Percentiles rank a stretch among this genome's conserved stretches.
phyloP scores from a whole-genome alignment of 192 early-diverging fungal genomes.

The Coemansia sp. region DNA sequence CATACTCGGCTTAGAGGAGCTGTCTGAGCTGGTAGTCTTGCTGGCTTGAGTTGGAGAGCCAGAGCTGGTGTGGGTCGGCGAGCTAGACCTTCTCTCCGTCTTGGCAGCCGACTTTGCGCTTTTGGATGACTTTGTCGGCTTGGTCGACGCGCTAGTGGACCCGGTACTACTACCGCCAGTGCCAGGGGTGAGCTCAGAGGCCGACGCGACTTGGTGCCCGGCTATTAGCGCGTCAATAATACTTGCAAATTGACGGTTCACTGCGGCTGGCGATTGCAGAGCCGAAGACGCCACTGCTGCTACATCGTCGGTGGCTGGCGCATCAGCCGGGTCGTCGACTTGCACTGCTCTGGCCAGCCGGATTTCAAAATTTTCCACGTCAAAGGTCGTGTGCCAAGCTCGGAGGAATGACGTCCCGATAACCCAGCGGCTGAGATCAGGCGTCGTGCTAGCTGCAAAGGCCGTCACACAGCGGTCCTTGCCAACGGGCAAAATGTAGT shows the following conservation, averaged over 20 bases:
- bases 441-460: slow-evolving; percentile 65
- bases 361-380: slow-evolving; percentile 42
- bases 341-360: slow-evolving; percentile 36
- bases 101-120: slow-evolving; percentile 1
- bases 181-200: background rate
- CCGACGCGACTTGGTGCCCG: background rate
- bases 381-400: slow-evolving; percentile 50
- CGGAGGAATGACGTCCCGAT: slow-evolving; percentile 55
- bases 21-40: background rate
- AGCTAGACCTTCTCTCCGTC: background rate
- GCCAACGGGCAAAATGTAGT: slow-evolving; percentile 45
- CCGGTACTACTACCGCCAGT: background rate
- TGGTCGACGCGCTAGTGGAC: background rate
- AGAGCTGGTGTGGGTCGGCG: background rate
- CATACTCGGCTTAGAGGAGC: slow-evolving; percentile 9
- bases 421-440: slow-evolving; percentile 51
- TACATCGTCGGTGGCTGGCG: background rate
- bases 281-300: background rate
- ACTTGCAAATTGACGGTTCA: slow-evolving; percentile 16
- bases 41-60: background rate
- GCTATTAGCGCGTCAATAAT: slow-evolving; percentile 22
- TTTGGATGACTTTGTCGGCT: slow-evolving; percentile 1
- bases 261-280: slow-evolving; percentile 1
- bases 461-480: slow-evolving; percentile 39
- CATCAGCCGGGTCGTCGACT: slow-evolving; percentile 4